Base-by-base conservation (phyloP, 1,284 basidiomycete genomes). In the Anthracocystis panici-leucophaei region DNA sequence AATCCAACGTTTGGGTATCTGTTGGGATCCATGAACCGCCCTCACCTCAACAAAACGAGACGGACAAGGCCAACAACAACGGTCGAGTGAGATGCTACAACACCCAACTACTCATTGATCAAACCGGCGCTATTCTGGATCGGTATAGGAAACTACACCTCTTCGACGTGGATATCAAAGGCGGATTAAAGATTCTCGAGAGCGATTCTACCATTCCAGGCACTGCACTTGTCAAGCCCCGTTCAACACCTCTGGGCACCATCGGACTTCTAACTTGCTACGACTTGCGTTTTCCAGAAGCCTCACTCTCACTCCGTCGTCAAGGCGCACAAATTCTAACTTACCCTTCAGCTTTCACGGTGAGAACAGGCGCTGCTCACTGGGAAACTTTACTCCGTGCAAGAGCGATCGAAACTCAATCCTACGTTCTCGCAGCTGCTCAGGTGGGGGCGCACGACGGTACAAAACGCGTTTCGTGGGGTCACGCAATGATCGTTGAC, bases 241-340 rank as follows among this genome's bases (percentile, higher is more conserved):
- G 86, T 0, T 51, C 72, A 2, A 82, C 83, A 2, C 78, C 85
- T 0, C 56, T 88, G 11, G 88, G 88, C 14, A 85, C 84, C 14
- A 29, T 78, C 0, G 75, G 66, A 1, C 72, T 88, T n/a, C 81
- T 88, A 64, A 88, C 88, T 7, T 89, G 88, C 82, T 89, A 88
- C 80, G 88, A 89, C 70, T 76, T 89, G 21, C 83, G 88, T 0
- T 88, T 88, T 61, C 88, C 88, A 1, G 88, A 89, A 71, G 83
- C 86, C 0, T 85, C 87, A 1, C 77, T 87, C 6, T 79, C 86
- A 3, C 76, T 88, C 9, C 82, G 87, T 0, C 62, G 86, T 14
- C 77, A 83, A 33, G 88, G 88, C 0, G 88, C 88, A 0, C 80
- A 88, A 6, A 67, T 88, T n/a, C 67, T 89, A 16, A 85, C 87